phyloP scores from a whole-genome alignment of 2,329 filamentous ascomycete species.

The Penicillium sp. region DNA sequence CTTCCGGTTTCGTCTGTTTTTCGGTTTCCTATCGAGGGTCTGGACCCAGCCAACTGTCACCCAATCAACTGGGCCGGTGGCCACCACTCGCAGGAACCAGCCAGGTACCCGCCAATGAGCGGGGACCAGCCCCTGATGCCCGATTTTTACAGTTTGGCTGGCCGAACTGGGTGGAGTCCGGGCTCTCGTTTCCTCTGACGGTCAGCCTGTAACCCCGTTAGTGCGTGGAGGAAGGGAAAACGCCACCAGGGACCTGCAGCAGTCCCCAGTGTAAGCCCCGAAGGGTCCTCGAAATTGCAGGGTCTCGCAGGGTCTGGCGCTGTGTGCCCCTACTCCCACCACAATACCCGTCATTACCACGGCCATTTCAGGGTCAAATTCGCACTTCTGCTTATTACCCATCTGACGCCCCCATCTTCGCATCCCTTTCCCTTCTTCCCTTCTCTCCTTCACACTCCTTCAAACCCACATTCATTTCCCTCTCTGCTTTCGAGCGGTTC shows the following conservation, averaged over 20 bases:
- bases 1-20: background rate
- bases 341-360: background rate
- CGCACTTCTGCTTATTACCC: conserved; percentile 1
- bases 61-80: conserved; percentile 14
- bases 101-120: conserved; percentile 17
- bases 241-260: background rate
- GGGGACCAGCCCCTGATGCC: conserved; percentile 19
- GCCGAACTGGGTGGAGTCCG: background rate
- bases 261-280: too few species aligned
- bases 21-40: background rate
- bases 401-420: conserved; percentile 11
- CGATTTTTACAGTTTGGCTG: conserved; percentile 8
- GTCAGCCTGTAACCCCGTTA: background rate
- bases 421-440: conserved; percentile 5
- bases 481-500: conserved; percentile 11
- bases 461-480: conserved; percentile 22
- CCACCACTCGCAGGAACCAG: background rate
- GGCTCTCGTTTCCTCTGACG: background rate
- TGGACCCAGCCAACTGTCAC: background rate
- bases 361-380: background rate
- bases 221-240: background rate
- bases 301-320: background rate
- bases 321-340: background rate
- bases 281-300: background rate
- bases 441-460: conserved; percentile 4